Evolutionary conservation across 1,284 basidiomycete genomes (phyloP).

Genomic region (Moniliophthora roreri): DNA sequence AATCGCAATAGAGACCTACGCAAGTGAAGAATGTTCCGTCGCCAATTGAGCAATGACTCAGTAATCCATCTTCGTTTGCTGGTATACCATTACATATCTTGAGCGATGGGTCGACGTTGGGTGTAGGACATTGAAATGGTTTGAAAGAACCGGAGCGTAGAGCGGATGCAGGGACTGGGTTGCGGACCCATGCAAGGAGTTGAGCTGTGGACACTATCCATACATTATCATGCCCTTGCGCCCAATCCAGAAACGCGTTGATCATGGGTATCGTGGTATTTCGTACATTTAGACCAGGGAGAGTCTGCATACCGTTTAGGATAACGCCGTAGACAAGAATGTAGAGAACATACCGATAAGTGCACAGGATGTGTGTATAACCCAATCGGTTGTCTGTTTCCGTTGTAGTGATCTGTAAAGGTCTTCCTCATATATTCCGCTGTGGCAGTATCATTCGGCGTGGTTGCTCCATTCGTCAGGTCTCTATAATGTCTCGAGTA

Average conservation of each 20-base stretch:
- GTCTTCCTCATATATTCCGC: conserved; percentile 74
- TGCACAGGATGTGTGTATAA: conserved; percentile 85
- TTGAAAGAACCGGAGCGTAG: conserved; percentile 41
- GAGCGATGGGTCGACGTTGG: conserved; percentile 47
- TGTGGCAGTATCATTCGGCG: conserved; percentile 59
- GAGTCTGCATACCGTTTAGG: conserved; percentile 36
- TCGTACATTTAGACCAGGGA: conserved; percentile 53
- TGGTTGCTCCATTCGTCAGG: conserved; percentile 48
- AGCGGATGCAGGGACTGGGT: conserved; percentile 67
- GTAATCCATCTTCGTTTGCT: conserved; percentile 57
- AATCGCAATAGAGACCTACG: no score
- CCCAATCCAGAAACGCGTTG: conserved; percentile 82
- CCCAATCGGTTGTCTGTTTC: conserved; percentile 78
- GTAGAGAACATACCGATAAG: conserved; percentile 51
- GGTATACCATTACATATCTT: conserved; percentile 79
- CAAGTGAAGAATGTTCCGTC: conserved; percentile 81
- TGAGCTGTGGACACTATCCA: conserved; percentile 81
- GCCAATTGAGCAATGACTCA: conserved; percentile 61
- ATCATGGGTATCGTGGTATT: conserved; percentile 68
- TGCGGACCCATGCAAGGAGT: conserved; percentile 72
- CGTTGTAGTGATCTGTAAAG: conserved; percentile 73
- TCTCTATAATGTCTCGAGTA: conserved; percentile 39
- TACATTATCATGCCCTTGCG: conserved; percentile 69
- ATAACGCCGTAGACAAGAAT: conserved; percentile 1
- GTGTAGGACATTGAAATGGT: conserved; percentile 63